Base-by-base conservation (phyloP, 177 flowering plant genomes). In the Vitis hybrid region DNA sequence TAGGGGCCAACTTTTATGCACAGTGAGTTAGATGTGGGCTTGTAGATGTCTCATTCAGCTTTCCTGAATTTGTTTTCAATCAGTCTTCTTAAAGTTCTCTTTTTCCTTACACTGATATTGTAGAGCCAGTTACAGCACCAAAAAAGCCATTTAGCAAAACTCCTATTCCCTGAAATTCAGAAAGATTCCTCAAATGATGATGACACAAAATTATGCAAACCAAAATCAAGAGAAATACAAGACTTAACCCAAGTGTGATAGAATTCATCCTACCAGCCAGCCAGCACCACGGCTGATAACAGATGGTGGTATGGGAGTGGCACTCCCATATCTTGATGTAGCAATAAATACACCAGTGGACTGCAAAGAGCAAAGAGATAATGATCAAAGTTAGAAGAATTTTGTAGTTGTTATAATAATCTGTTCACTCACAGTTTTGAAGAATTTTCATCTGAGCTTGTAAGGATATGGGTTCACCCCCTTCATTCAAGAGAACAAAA, bases 231-330 rank as follows among this genome's bases (percentile, higher is more conserved):
- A 65, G 3, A 49, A 35, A 24, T 46, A 10, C 11, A 56, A 17
- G n/a, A 2, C 3, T 11, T 55, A 11, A 13, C 12, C 6, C 52
- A 4, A 49, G 15, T 19, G 2, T 11, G 5, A 52, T 11, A 62
- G 21, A 59, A 64, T 49, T 3, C 10, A 17, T 50, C 62, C 10
- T 77, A 90, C 94, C 91, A 80, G 86, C 94, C 92, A 90, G 49
- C 88, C 92, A 64, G 77, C 79, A 19, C 91, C 90, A 50, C 94
- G 91, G 68, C 94, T 74, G 48, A 87, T 76, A 19, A 90, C 82
- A 24, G 92, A 88, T 62, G 94, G 84, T 62, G 94, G 94, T 48
- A 86, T 73, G 24, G 83, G 92, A 30, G 94, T 90, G 11, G 92
- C 92, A 68, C 92, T 87, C 3, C 85, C 86, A 56, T 80, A 83